phyloP scores from a whole-genome alignment of 2,329 filamentous ascomycete species.

The Fusarium floridanum region DNA sequence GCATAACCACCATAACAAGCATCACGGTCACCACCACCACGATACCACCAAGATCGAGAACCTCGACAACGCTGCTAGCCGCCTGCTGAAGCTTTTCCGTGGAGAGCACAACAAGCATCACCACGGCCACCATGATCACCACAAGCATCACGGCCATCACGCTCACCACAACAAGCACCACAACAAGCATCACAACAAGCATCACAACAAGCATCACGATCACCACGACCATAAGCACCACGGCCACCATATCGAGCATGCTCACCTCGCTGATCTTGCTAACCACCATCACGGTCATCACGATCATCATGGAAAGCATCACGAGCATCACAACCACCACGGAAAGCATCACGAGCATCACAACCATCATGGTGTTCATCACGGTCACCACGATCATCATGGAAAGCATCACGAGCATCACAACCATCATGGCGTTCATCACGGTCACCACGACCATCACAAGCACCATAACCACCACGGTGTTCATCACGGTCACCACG shows the following conservation, averaged over 20 bases:
- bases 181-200: neutral
- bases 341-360: neutral
- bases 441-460: neutral
- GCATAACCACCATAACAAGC: conserved; percentile 17
- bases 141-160: conserved; percentile 3
- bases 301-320: conserved; percentile 2
- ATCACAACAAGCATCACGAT: neutral
- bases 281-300: neutral
- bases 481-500: neutral
- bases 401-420: neutral
- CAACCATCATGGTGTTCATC: neutral
- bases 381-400: neutral
- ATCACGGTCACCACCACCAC: conserved; percentile 7
- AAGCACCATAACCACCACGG: neutral
- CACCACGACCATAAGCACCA: conserved; percentile 1
- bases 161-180: conserved; percentile 5
- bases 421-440: neutral
- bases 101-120: conserved; percentile 11
- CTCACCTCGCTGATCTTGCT: neutral
- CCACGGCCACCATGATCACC: neutral
- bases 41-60: conserved; percentile 9
- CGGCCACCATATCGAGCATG: neutral
- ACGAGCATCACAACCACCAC: neutral
- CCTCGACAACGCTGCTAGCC: neutral
- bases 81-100: conserved; percentile 12